A percentile compares a stretch with the other conserved stretches of the same genome.
Evolutionary conservation across 306 rosid species (phyloP).

Genomic region (Rubus parviflorus): DNA sequence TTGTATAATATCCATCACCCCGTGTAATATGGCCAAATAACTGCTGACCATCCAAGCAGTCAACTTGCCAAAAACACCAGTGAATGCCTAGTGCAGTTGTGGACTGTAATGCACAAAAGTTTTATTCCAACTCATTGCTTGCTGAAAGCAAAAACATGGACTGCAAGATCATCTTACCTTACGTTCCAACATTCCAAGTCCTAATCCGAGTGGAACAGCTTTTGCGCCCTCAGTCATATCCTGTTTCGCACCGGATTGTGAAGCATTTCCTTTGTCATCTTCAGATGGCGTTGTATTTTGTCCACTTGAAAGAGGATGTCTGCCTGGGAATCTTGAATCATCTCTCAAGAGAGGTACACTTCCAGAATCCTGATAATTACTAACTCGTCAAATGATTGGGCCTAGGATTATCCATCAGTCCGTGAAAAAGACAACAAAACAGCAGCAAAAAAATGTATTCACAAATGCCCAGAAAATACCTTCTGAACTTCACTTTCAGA

Average conservation of each 20-base stretch:
- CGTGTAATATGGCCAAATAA: neutral
- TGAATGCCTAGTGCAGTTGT: neutral
- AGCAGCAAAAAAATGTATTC: constrained; percentile 9
- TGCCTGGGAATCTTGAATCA: constrained; percentile 44
- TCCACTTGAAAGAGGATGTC: constrained; percentile 49
- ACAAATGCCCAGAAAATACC: constrained; percentile 39
- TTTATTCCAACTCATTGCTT: neutral
- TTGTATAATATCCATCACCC: neutral
- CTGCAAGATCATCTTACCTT: constrained; percentile 50
- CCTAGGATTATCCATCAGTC: constrained; percentile 30
- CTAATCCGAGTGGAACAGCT: constrained; percentile 87
- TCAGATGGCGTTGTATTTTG: constrained; percentile 39
- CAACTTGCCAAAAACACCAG: neutral
- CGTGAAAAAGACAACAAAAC: constrained; percentile 14
- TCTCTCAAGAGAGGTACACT: constrained; percentile 46
- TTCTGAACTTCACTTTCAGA: constrained; percentile 44
- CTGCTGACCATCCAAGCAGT: neutral
- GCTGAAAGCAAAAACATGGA: neutral
- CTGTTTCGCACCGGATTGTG: constrained; percentile 40
- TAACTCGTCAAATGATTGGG: constrained; percentile 32
- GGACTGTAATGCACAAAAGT: neutral
- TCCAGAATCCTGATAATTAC: constrained; percentile 32
- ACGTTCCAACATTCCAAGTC: constrained; percentile 72
- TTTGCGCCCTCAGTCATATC: constrained; percentile 46
- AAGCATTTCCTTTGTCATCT: constrained; percentile 35